Evolutionary conservation across 208 protist species (phyloP).

Genomic region (Trypanosoma congolense): DNA sequence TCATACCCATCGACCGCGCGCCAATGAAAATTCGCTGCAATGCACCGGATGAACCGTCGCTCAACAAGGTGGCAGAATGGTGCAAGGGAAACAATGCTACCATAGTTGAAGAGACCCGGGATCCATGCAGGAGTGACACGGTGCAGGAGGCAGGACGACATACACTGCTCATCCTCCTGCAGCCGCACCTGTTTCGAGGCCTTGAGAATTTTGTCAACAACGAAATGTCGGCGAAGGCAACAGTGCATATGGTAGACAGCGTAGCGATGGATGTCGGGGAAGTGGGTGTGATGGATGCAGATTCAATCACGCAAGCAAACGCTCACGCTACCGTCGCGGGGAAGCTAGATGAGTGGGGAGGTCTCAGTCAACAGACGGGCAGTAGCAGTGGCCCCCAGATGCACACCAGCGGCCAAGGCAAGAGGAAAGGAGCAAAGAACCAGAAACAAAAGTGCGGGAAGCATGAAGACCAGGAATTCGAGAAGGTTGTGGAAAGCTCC

Average conservation of each 20-base stretch:
- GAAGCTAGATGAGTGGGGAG: neutral
- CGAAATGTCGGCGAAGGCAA: conserved; percentile 49
- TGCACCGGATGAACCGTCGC: conserved; percentile 31
- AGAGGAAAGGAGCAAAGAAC: neutral
- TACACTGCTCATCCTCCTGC: conserved; percentile 56
- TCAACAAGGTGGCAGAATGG: conserved; percentile 50
- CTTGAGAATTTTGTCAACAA: conserved; percentile 71
- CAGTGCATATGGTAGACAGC: conserved; percentile 70
- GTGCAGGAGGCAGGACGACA: neutral
- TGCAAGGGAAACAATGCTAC: conserved; percentile 43
- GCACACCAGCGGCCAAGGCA: no score
- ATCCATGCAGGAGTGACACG: neutral
- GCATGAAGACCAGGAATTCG: conserved; percentile 3
- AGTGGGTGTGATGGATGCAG: conserved; percentile 19
- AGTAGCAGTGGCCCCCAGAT: conserved; percentile 5
- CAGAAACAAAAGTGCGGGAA: conserved; percentile 15
- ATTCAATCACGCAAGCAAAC: conserved; percentile 16
- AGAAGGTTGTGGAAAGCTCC: conserved; percentile 5
- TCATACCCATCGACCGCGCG: conserved; percentile 91
- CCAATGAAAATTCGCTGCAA: conserved; percentile 92
- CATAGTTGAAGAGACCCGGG: conserved; percentile 30
- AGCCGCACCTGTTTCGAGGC: conserved; percentile 69
- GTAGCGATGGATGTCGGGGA: conserved; percentile 50
- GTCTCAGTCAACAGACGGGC: conserved; percentile 5
- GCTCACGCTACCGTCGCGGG: conserved; percentile 1